Conservation (phyloP, 192 early-diverging fungal genomes). For the Coemansia sp. region DNA sequence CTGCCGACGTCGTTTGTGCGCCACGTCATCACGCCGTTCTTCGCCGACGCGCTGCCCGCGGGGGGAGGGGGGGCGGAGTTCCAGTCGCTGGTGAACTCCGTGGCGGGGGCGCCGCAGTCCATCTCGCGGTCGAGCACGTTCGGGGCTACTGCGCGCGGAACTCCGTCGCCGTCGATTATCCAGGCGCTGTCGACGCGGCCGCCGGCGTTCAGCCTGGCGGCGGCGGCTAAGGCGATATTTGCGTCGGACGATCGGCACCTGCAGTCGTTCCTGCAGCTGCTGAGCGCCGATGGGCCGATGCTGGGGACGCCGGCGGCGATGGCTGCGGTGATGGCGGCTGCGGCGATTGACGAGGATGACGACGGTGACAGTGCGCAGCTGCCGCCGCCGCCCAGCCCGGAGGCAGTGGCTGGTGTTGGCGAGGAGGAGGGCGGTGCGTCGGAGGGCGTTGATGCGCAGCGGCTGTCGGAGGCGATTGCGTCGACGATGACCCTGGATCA, state of each 20-base stretch:
- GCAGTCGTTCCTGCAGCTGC: constrained; percentile 47
- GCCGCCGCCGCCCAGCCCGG: not conserved
- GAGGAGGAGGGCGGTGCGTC: not conserved
- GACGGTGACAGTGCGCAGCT: not conserved
- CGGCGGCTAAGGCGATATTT: constrained; percentile 44
- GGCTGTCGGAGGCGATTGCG: constrained; percentile 20
- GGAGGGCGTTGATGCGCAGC: constrained; percentile 10
- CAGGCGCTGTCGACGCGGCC: constrained; percentile 34
- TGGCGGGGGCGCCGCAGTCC: constrained; percentile 17
- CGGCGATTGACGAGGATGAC: not conserved
- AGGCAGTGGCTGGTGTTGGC: not conserved
- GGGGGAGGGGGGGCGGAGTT: constrained; percentile 39
- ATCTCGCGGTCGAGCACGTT: constrained; percentile 49
- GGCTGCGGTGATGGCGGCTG: not conserved
- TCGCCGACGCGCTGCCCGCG: constrained; percentile 13
- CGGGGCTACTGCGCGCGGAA: constrained; percentile 48
- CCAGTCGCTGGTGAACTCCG: constrained; percentile 38
- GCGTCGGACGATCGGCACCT: constrained; percentile 43
- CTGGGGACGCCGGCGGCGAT: constrained; percentile 22
- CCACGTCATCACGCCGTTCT: constrained; percentile 53
- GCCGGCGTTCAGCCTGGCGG: constrained; percentile 22
- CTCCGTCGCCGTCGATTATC: constrained; percentile 53
- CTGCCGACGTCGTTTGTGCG: constrained; percentile 56
- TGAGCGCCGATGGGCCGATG: constrained; percentile 51
- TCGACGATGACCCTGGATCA: not conserved